Evolutionary conservation across 2,329 filamentous ascomycete genomes (phyloP).

Genomic region (Sporothrix pseudoabietina): DNA sequence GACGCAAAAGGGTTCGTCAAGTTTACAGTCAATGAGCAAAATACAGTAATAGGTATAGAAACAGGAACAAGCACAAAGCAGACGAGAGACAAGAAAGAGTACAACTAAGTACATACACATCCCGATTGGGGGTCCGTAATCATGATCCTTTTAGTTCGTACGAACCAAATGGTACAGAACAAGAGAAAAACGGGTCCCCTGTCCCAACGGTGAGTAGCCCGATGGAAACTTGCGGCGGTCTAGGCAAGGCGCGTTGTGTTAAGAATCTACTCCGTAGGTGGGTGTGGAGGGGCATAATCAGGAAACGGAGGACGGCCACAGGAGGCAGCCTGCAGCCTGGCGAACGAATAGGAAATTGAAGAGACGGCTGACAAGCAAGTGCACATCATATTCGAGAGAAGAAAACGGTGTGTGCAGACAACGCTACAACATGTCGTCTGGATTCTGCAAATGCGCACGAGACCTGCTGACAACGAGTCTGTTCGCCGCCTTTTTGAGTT

Average conservation of each 20-base stretch:
- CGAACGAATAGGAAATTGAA: background rate
- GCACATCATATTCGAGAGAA: no score
- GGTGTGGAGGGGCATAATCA: background rate
- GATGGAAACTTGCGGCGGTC: constrained; percentile 7
- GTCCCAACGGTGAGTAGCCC: constrained; percentile 2
- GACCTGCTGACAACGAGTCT: constrained; percentile 2
- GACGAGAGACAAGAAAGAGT: background rate
- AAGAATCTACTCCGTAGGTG: background rate
- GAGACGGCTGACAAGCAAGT: background rate
- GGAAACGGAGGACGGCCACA: background rate
- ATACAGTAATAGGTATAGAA: background rate
- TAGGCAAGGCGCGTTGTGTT: constrained; percentile 15
- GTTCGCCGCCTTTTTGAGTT: constrained; percentile 3
- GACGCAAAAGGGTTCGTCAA: background rate
- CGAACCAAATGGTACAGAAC: no score
- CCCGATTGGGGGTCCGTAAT: background rate
- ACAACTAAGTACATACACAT: background rate
- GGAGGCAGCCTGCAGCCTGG: constrained; percentile 13
- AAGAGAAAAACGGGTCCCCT: constrained; percentile 12
- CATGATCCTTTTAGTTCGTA: background rate
- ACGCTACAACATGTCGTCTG: background rate
- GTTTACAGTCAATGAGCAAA: background rate
- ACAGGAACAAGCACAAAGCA: background rate
- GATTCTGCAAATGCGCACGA: constrained; percentile 19
- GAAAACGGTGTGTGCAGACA: background rate